Conservation (phyloP, 192 early-diverging fungal species). For the Dissophora globulifera region DNA sequence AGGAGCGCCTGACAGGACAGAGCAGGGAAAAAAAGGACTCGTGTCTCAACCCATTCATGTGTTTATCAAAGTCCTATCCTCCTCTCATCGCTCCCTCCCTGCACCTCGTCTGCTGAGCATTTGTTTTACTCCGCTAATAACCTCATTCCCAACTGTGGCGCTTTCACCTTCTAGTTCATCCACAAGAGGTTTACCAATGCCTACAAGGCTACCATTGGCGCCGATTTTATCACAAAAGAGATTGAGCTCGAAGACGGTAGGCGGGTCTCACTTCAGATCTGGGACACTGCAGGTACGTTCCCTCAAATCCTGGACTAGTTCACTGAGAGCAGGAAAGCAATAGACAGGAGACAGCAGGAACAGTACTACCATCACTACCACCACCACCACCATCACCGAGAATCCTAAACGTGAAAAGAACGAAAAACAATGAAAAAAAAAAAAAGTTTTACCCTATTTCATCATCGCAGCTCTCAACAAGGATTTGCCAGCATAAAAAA, state of each 20-base stretch:
- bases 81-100: too few relatives aligned
- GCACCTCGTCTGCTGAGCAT: too few relatives aligned
- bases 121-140: too few relatives aligned
- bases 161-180: slow-evolving; percentile 73
- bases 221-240: slow-evolving; percentile 98
- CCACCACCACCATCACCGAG: too few relatives aligned
- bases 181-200: slow-evolving; percentile 92
- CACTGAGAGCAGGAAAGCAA: neutral
- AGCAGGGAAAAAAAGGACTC: neutral
- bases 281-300: slow-evolving; percentile 84
- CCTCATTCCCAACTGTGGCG: too few relatives aligned
- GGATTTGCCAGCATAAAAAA: too few relatives aligned
- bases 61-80: too few relatives aligned
- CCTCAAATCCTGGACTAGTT: neutral
- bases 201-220: slow-evolving; percentile 99
- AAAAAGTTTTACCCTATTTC: neutral
- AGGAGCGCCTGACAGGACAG: neutral
- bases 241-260: slow-evolving; percentile 84
- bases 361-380: too few relatives aligned
- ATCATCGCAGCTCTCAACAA: neutral
- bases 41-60: too few relatives aligned
- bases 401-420: too few relatives aligned
- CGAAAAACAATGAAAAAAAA: neutral
- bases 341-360: neutral
- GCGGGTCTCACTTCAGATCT: slow-evolving; percentile 79